Percentiles rank a stretch among this genome's conserved stretches.
Evolutionary conservation across 768 basidiomycete genomes (phyloP).

Genomic region (Kwoniella newhampshirensis): DNA sequence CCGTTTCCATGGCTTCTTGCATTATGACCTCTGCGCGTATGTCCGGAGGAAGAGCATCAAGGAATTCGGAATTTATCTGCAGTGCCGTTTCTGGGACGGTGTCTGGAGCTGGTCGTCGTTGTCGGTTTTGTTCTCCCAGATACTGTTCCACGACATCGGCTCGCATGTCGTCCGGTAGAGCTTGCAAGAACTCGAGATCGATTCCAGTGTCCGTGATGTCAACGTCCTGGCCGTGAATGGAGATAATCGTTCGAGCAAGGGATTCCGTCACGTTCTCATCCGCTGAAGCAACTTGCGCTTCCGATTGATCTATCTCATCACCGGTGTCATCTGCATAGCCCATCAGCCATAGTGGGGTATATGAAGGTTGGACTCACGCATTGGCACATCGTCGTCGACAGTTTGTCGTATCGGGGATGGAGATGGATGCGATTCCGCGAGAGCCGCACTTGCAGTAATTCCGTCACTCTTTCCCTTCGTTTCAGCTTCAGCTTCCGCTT

Average conservation of each 20-base stretch:
- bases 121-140: conserved; percentile 68
- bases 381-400: conserved; percentile 22
- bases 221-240: conserved; percentile 85
- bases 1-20: conserved; percentile 82
- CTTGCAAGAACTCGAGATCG: conserved; percentile 95
- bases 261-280: conserved; percentile 21
- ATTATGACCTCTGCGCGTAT: conserved; percentile 96
- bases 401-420: conserved; percentile 2
- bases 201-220: conserved; percentile 99
- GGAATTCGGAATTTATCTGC: conserved; percentile 89
- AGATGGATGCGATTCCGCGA: conserved; percentile 23
- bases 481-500: conserved; percentile 55
- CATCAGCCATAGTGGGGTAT: background rate
- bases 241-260: conserved; percentile 65
- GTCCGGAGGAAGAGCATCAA: conserved; percentile 92
- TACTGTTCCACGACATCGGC: conserved; percentile 98
- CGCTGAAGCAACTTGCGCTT: conserved; percentile 13
- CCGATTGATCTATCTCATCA: conserved; percentile 24
- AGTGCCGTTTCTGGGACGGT: conserved; percentile 62
- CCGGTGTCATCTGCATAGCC: conserved; percentile 14
- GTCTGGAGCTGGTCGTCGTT: conserved; percentile 64
- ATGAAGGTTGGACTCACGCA: conserved; percentile 6
- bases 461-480: conserved; percentile 9
- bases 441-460: conserved; percentile 19
- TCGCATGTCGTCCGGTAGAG: conserved; percentile 96